Base-by-base conservation (phyloP, 768 basidiomycete species). In the Phlebiopsis flavidoalba region DNA sequence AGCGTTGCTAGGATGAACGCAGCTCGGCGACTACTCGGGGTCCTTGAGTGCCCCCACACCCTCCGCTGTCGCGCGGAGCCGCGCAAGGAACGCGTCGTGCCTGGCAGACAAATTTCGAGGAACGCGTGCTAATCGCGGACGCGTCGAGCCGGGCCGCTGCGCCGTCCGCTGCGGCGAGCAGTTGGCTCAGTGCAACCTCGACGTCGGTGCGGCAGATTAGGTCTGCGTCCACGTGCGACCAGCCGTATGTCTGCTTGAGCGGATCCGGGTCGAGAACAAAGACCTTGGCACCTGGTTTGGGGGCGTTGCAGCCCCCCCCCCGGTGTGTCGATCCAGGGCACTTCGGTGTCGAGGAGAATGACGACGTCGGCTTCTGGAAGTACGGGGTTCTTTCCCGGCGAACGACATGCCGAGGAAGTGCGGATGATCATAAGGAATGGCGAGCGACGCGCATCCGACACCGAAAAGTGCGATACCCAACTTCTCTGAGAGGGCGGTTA, bases 261-360 rank as follows among this genome's bases (percentile, higher is more conserved):
- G 86, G 86, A 60, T 90, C 86, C 19, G 79, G 74, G 65, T 88
- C 87, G 15, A 89, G 66, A 17, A 88, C 72, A 64, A 87, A 88
- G 1, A 89, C 77, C 31, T 77, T 72, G 0, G 86, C 80, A 3
- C 72, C 69, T 0, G 71, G 62, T 3, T 43, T 66, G 0, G 87
- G 85, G 3, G 69, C 70, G 57, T 68, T 73, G 36, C 79, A n/a
- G n/a, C n/a, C n/a, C n/a, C n/a, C n/a, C n/a, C n/a, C 78, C 57
- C 80, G 75, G 49, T n/a, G 67, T 73, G 1, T 83, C 79, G 26
- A 87, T 82, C 85, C 87, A 90, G 0, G 88, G 85, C 0, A 88
- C 72, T 61, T 87, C 86, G 8, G 76, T 77, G 59, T 90, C 88
- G n/a, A 91, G 61, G 17, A 88, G 73, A 10, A 91, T 71, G 17